Evolutionary conservation across 2,329 filamentous ascomycete genomes (phyloP), one percentile per base, ranked within the genome.

Genomic region (Monilinia polystroma): DNA sequence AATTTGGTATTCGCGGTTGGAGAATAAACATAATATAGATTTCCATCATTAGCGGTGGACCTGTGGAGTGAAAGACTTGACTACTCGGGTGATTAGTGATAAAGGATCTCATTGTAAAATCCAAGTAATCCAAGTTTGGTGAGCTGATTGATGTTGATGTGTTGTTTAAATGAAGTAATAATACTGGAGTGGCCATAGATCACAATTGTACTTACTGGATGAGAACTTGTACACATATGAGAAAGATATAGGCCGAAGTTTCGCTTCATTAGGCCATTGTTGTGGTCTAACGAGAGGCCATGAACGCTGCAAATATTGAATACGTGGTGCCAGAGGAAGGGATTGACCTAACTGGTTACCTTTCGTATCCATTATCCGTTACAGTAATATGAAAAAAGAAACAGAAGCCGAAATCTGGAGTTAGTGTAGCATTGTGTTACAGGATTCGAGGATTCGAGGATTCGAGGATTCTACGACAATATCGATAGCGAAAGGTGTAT

Each of bases 191-290:
- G 29, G 58, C 8, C 38, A 29, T 35, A 38, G 20, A 16, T 3
- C 20, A 12, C 47, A 23, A 60, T 49, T 20, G 14, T 26, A 60
- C 45, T 60, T 41, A 60, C 58, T 60, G 58, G 45, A 60, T 38
- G 58, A 51, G 58, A 60, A n/a, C 58, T 60, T 60, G 58, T 51
- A 51, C 58, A 60, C 58, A 60, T 60, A 12, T 51, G 45, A n/a
- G n/a, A n/a, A n/a, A 41, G 20, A 51, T 20, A 51, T 12, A 60
- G 14, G 2, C 18, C 26, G 29, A 8, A 51, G 23, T 60, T 60
- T 38, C n/a, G 57, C 29, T 60, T 38, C 20, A 47, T 60, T 60
- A 60, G 12, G 45, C 29, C 29, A 51, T 60, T 38, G 58, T 51
- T 60, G 58, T 51, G 29, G 45, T 38, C 45, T 51, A 51, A 51